These are phyloP conservation scores for Linnemannia hyalina DNA, from an alignment of 192 early-diverging fungal genomes.

Conservation along the genomic window DNA sequence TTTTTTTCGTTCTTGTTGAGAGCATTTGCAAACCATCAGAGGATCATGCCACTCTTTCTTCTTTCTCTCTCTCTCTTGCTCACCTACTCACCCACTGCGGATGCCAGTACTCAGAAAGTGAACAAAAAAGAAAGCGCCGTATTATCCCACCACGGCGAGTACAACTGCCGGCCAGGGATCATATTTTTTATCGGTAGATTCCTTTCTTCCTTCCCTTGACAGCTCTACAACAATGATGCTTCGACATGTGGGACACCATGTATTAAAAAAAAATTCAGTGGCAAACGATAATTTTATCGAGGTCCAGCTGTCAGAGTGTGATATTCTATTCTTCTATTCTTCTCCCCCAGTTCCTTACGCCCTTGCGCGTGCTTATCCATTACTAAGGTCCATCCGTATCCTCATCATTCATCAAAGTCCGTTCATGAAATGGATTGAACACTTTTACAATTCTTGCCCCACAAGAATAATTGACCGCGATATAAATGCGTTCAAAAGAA, in stretches of 20 bases:
- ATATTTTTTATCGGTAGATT: not conserved
- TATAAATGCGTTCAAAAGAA: not conserved
- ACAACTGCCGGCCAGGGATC: not conserved
- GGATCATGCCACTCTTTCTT: slow-evolving; percentile 4
- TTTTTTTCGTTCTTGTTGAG: not conserved
- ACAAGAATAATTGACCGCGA: not conserved
- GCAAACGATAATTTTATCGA: not conserved
- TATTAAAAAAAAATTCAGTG: not conserved
- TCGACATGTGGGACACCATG: slow-evolving; percentile 7
- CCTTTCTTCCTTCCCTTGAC: not conserved
- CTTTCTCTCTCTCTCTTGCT: not conserved
- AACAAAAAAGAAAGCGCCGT: not conserved
- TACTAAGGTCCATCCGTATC: not conserved
- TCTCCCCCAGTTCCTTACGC: not conserved
- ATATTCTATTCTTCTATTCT: not conserved
- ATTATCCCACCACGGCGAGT: not conserved
- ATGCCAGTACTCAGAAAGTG: not conserved
- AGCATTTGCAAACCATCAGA: slow-evolving; percentile 3
- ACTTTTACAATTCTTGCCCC: not conserved
- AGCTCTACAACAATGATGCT: not conserved
- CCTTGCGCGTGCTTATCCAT: slow-evolving; percentile 6
- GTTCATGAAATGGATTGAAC: not conserved
- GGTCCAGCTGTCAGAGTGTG: not conserved
- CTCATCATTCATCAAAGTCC: not conserved
- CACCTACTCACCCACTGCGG: not conserved